Conservation (phyloP, 495 filamentous ascomycete species). For the Lasiosphaeriaceae sp. region DNA sequence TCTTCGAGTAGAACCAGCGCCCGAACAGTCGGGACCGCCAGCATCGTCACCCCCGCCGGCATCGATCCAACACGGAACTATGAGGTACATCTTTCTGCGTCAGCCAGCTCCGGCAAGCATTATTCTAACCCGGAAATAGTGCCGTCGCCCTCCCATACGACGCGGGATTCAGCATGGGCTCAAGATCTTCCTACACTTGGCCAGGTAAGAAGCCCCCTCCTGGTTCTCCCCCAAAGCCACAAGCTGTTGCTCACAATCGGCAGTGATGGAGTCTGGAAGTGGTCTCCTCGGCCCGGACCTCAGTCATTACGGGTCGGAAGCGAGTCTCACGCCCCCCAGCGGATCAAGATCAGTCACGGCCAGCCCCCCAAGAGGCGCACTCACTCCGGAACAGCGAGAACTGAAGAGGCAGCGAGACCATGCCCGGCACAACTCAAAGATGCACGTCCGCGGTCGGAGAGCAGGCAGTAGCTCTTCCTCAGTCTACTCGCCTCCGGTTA, state of each 20-base stretch:
- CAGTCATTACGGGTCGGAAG: constrained; percentile 35
- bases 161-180: constrained; percentile 41
- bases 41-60: constrained; percentile 27
- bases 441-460: constrained; percentile 35
- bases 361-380: constrained; percentile 41
- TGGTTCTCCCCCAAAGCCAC: neutral
- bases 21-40: constrained; percentile 21
- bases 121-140: constrained; percentile 26
- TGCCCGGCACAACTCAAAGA: constrained; percentile 39
- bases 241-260: constrained; percentile 11
- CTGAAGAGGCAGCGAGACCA: constrained; percentile 47
- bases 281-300: constrained; percentile 39
- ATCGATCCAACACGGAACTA: constrained; percentile 27
- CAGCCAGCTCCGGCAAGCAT: neutral
- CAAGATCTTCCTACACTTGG: constrained; percentile 42
- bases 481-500: constrained; percentile 37
- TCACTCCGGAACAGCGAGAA: constrained; percentile 47
- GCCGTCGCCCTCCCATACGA: constrained; percentile 45
- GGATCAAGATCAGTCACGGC: constrained; percentile 42
- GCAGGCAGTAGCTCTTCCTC: constrained; percentile 39
- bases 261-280: constrained; percentile 34
- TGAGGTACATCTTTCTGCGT: constrained; percentile 36
- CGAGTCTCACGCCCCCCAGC: constrained; percentile 41
- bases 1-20: constrained; percentile 32
- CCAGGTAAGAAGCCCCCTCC: constrained; percentile 29